Evolutionary conservation across 2,329 filamentous ascomycete genomes (phyloP), one percentile per base, ranked within the genome.

Genomic region (Chalara sp.): DNA sequence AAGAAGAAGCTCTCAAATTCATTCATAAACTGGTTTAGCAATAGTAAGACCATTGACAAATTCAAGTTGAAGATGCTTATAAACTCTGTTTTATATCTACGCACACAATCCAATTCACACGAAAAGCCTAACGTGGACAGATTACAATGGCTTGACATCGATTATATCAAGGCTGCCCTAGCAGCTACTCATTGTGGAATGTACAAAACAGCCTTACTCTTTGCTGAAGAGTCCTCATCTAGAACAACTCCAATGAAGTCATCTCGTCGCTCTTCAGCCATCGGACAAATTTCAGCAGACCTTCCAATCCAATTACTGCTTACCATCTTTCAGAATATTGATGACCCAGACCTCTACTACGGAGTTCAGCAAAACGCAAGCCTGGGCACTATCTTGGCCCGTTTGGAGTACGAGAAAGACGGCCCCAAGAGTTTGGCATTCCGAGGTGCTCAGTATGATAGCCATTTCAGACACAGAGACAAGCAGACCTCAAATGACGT

Each of bases 321-420:
- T 43, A 74, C 79, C 1, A 91, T 99, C 3, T 99, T 93, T 65
- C 86, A 89, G 63, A 92, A 89, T 54, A 87, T 99, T 44, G 91
- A 96, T 63, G 95, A 99, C 62, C 92, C 91, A 1, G 93, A 99
- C 66, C 86, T 90, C 1, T 99, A 95, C 66, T 99, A 99, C 64
- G 95, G 93, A 4, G 77, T 96, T 6, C 81, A 88, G 41, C 87
- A 95, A 66, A 80, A 81, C 40, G 80, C 89, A 6, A 90, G 83
- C 51, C 70, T 99, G 12, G 75, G 79, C 12, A 89, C 86, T 8
- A 86, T 97, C 1, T 74, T 97, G 52, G 80, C 86, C 47, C 84
- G 88, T 7, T 76, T 97, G 5, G 89, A 96, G 58, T 92, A 96
- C 63, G 93, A 99, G 69, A 84, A 84, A 46, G 86, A 95, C 59